phyloP scores from a whole-genome alignment of 257 asterid genomes.

The Marsdenia floribunda region DNA sequence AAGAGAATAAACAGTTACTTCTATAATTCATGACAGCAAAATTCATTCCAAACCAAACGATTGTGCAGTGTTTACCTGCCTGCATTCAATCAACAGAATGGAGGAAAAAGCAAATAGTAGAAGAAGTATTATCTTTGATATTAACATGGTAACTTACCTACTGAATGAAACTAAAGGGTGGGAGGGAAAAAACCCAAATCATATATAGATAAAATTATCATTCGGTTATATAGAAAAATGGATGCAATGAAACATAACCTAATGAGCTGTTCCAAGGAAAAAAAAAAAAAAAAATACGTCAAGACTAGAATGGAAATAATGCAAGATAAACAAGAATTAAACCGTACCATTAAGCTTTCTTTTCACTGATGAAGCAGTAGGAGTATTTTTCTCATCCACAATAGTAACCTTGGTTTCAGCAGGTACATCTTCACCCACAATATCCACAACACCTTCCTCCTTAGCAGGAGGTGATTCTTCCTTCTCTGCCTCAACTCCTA shows the following conservation, averaged over 20 bases:
- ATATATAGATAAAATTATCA: background rate
- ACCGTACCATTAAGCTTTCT: slow-evolving; percentile 63
- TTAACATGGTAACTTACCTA: background rate
- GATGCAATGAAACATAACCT: background rate
- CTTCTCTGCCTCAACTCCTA: slow-evolving; percentile 25
- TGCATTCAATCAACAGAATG: background rate
- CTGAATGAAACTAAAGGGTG: background rate
- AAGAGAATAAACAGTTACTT: background rate
- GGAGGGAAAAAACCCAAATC: background rate
- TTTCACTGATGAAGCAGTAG: slow-evolving; percentile 39
- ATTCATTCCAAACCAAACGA: background rate
- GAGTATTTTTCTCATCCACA: slow-evolving; percentile 33
- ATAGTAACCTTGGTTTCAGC: slow-evolving; percentile 23
- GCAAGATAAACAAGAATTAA: slow-evolving; percentile 4
- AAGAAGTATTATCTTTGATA: background rate
- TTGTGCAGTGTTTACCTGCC: background rate
- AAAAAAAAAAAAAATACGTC: too few relatives aligned
- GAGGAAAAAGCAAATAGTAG: background rate
- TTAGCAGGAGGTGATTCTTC: slow-evolving; percentile 25
- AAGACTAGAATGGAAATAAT: slow-evolving; percentile 3
- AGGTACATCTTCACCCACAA: slow-evolving; percentile 46
- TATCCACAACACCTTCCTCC: slow-evolving; percentile 52
- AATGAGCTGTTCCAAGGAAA: background rate
- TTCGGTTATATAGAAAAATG: background rate
- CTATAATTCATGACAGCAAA: background rate